These are phyloP conservation scores for Gymnopilus junonius DNA, from an alignment of 768 basidiomycete species.

Conservation along the genomic window DNA sequence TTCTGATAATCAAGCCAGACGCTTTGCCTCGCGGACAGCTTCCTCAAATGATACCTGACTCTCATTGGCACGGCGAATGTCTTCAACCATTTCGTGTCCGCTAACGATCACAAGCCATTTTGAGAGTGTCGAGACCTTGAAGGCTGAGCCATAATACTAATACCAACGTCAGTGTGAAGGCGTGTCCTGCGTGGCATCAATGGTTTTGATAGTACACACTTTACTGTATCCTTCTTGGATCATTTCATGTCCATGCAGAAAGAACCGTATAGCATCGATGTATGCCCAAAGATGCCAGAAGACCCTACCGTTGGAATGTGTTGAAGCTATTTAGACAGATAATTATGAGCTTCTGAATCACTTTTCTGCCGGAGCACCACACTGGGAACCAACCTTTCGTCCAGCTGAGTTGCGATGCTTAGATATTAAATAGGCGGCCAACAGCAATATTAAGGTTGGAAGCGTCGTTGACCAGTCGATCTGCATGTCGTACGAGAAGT, in stretches of 20 bases:
- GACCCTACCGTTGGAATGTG: constrained; percentile 22
- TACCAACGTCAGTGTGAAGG: background rate
- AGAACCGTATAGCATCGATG: constrained; percentile 14
- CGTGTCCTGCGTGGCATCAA: too few species aligned
- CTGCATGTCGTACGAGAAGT: background rate
- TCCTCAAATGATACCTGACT: constrained; percentile 34
- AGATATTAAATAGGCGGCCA: background rate
- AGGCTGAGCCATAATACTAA: constrained; percentile 21
- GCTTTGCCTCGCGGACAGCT: constrained; percentile 29
- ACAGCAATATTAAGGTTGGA: background rate
- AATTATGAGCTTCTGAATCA: background rate
- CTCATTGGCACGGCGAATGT: constrained; percentile 42
- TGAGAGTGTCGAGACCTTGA: constrained; percentile 23
- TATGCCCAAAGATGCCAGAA: constrained; percentile 12
- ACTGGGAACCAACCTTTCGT: background rate
- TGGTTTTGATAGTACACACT: too few species aligned
- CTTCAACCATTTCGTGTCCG: constrained; percentile 48
- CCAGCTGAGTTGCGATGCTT: background rate
- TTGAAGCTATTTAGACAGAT: constrained; percentile 13
- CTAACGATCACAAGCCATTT: constrained; percentile 36
- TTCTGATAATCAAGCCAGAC: background rate
- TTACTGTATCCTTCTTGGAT: constrained; percentile 28
- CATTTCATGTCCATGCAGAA: constrained; percentile 14
- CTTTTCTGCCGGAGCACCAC: too few species aligned
- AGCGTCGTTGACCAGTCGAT: background rate